Percentiles rank a stretch among this genome's conserved stretches.
Evolutionary conservation across 257 asterid genomes (phyloP).

Genomic region (Galeopsis tetrahit): DNA sequence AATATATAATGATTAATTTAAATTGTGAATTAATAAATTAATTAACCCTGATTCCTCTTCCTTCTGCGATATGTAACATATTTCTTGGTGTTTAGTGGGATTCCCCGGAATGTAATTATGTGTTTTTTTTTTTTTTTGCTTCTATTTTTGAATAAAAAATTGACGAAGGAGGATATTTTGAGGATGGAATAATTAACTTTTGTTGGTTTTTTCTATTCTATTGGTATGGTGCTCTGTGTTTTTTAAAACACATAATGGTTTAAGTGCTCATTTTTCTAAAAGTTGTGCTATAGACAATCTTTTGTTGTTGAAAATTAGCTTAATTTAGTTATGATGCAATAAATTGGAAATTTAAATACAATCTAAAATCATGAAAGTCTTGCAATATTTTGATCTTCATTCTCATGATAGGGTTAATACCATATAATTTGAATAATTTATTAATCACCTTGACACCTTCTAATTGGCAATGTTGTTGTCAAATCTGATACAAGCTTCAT

Average conservation of each 20-base stretch:
- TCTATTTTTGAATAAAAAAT: background rate
- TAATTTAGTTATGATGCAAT: conserved; percentile 1
- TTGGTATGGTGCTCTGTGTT: background rate
- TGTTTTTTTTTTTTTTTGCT: conserved; percentile 6
- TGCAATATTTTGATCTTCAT: background rate
- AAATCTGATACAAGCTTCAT: background rate
- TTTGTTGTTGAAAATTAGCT: conserved; percentile 3
- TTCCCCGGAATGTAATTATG: background rate
- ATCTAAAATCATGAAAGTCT: background rate
- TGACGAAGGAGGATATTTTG: background rate
- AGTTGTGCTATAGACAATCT: background rate
- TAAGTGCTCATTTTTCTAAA: background rate
- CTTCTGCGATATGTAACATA: no score
- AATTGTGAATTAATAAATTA: no score
- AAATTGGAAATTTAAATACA: background rate
- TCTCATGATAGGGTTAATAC: background rate
- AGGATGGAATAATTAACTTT: conserved; percentile 15
- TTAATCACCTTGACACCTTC: background rate
- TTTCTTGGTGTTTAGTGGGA: conserved; percentile 22
- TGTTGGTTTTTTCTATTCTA: background rate
- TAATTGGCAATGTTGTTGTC: background rate
- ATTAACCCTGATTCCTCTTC: no score
- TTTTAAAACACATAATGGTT: no score
- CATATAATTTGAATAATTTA: conserved; percentile 6
- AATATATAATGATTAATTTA: no score